A percentile compares a stretch with the other conserved stretches of the same genome.
These are phyloP conservation scores for Dendrobium catenatum DNA, from an alignment of 106 monocot species.

Conservation along the genomic window DNA sequence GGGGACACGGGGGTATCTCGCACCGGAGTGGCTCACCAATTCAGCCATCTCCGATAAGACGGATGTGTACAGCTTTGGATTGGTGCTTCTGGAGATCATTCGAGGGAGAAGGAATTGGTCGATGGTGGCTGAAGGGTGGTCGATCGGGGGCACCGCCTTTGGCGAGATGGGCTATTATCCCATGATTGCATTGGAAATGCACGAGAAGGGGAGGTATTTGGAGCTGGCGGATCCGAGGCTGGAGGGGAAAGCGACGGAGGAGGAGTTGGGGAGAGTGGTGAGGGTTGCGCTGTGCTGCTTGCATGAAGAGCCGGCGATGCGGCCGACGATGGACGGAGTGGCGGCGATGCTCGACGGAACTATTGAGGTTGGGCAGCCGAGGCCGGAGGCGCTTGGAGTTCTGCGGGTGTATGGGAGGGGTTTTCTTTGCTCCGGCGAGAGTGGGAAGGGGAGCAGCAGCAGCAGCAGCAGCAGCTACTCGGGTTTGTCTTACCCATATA, in stretches of 20 bases:
- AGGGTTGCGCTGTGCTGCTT: conserved; percentile 57
- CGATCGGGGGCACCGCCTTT: neutral
- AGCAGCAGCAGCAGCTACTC: neutral
- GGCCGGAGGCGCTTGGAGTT: conserved; percentile 44
- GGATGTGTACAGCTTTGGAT: conserved; percentile 87
- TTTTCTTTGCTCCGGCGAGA: neutral
- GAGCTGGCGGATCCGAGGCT: conserved; percentile 57
- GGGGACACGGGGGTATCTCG: conserved; percentile 83
- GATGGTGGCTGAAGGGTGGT: neutral
- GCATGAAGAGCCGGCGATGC: conserved; percentile 52
- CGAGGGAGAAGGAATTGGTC: conserved; percentile 57
- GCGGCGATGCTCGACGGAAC: conserved; percentile 49
- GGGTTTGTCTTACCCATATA: conserved; percentile 4
- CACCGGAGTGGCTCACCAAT: conserved; percentile 88
- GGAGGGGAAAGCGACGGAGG: conserved; percentile 33
- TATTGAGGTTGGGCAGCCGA: conserved; percentile 31
- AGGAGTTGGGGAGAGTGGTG: conserved; percentile 50
- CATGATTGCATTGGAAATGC: conserved; percentile 59
- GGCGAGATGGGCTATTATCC: conserved; percentile 40
- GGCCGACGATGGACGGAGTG: conserved; percentile 52
- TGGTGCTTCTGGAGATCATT: conserved; percentile 77
- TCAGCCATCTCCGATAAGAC: conserved; percentile 62
- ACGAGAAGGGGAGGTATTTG: conserved; percentile 41
- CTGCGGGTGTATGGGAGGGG: conserved; percentile 38
- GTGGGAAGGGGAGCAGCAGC: neutral